Base-by-base conservation (phyloP, 495 filamentous ascomycete genomes). In the Penicillium malachiteum region DNA sequence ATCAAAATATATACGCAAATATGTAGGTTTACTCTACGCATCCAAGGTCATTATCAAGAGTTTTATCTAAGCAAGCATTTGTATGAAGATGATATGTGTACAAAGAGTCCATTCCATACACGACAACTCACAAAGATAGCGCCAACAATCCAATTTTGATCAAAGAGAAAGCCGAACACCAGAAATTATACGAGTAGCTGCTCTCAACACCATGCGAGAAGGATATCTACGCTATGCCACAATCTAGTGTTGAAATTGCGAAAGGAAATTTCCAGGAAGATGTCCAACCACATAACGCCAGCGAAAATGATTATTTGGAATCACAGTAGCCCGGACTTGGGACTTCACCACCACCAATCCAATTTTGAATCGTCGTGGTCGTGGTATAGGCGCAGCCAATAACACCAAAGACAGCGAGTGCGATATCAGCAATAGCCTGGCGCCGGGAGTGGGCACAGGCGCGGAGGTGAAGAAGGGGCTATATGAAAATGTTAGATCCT, bases 341-440 rank as follows among this genome's bases (percentile, higher is more conserved):
- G 11, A 52, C 54, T 16, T 61, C 63, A 2, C 58, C 60, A 32
- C 73, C 78, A 13, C 69, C 63, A n/a, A 87, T 80, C 94, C 94
- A 98, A 69, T 87, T 92, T 67, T 83, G 79, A 16, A 96, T 70
- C 5, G 94, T 97, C 59, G 97, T 72, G 8, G 78, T 71, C 1
- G 92, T 97, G 0, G 95, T 97, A 69, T 97, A 98, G 8, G 81
- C 81, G 85, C 97, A 97, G 52, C 88, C 88, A 17, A 89, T 71
- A 49, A 89, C 78, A 26, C 94, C 94, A 63, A 97, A 92, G 54
- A 87, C 72, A 61, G 88, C 84, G 14, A 98, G 82, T 0, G 71
- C 63, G 31, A 96, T 78, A 60, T 97, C 92, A 6, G 86, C 77
- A 16, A 82, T 71, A 55, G 82, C 84, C 59, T 89, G 86, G 50